Percentiles rank a stretch among this genome's conserved stretches.
phyloP scores from a whole-genome alignment of 352 stramenopile genomes.

The Aphanomyces stellatus region DNA sequence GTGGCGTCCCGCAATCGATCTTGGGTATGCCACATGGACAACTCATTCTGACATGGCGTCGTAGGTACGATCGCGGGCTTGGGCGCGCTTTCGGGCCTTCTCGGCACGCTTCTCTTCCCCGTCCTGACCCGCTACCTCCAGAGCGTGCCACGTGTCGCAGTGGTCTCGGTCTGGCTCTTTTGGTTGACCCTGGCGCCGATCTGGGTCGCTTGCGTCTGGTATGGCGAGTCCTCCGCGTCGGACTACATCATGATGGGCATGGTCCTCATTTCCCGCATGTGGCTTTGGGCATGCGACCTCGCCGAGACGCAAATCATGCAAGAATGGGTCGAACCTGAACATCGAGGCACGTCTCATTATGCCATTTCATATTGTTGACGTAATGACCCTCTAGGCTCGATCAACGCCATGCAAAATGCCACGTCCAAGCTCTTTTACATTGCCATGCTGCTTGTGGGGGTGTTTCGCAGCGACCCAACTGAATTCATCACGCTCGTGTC shows the following conservation, averaged over 20 bases:
- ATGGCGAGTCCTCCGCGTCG: constrained; percentile 33
- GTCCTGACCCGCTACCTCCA: constrained; percentile 24
- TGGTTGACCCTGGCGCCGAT: constrained; percentile 43
- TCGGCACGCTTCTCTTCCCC: constrained; percentile 45
- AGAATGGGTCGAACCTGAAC: constrained; percentile 47
- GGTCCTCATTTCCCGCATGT: constrained; percentile 40
- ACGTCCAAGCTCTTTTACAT: constrained; percentile 61
- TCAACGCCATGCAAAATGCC: constrained; percentile 58
- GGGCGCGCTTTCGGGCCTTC: constrained; percentile 35
- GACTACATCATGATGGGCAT: constrained; percentile 50
- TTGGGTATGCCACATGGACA: too few relatives aligned
- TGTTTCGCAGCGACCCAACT: constrained; percentile 40
- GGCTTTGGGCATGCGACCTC: constrained; percentile 50
- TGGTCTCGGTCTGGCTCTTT: constrained; percentile 55
- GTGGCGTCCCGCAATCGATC: constrained; percentile 39
- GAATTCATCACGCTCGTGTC: constrained; percentile 49
- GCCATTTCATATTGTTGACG: neutral
- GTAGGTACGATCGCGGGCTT: constrained; percentile 25
- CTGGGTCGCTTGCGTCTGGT: constrained; percentile 30
- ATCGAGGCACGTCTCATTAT: constrained; percentile 25
- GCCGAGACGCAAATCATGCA: constrained; percentile 65
- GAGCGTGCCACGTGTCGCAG: constrained; percentile 35
- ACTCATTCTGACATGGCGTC: too few relatives aligned
- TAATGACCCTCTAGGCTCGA: constrained; percentile 19
- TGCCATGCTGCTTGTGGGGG: constrained; percentile 37